Evolutionary conservation across 164 flowering plant genomes (phyloP).

Genomic region (Vitis amurensis): DNA sequence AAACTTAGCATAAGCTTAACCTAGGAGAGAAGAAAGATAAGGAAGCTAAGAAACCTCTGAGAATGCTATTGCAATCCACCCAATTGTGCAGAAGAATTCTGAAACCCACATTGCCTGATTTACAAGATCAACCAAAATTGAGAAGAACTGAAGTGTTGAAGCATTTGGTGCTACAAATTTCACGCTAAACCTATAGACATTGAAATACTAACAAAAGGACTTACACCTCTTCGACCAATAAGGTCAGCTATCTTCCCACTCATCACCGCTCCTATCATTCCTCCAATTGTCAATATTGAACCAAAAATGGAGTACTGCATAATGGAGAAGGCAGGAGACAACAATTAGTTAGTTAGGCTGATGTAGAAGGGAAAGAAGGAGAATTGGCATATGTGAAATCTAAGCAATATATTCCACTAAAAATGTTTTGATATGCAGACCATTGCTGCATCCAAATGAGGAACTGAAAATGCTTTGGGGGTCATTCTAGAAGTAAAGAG

Average conservation of each 20-base stretch:
- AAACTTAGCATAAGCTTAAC: background rate
- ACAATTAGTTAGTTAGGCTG: background rate
- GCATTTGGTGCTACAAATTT: background rate
- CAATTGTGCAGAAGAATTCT: slow-evolving; percentile 29
- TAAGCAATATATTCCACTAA: too few species aligned
- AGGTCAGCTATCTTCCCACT: slow-evolving; percentile 28
- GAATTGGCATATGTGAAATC: too few species aligned
- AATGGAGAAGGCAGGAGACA: background rate
- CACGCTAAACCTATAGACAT: too few species aligned
- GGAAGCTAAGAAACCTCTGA: slow-evolving; percentile 23
- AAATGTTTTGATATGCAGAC: too few species aligned
- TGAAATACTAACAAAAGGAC: background rate
- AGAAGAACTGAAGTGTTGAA: background rate
- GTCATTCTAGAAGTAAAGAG: too few species aligned
- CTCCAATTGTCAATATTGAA: slow-evolving; percentile 31
- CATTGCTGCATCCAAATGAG: too few species aligned
- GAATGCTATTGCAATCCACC: slow-evolving; percentile 42
- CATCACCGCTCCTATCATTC: slow-evolving; percentile 26
- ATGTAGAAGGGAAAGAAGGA: too few species aligned
- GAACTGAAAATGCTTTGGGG: too few species aligned
- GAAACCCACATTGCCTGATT: slow-evolving; percentile 41
- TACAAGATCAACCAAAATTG: background rate
- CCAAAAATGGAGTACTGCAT: slow-evolving; percentile 32
- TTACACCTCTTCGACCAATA: slow-evolving; percentile 27
- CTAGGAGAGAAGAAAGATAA: too few species aligned